These are phyloP conservation scores for Chaetomium tenue DNA, from an alignment of 495 filamentous ascomycete species.

Conservation along the genomic window DNA sequence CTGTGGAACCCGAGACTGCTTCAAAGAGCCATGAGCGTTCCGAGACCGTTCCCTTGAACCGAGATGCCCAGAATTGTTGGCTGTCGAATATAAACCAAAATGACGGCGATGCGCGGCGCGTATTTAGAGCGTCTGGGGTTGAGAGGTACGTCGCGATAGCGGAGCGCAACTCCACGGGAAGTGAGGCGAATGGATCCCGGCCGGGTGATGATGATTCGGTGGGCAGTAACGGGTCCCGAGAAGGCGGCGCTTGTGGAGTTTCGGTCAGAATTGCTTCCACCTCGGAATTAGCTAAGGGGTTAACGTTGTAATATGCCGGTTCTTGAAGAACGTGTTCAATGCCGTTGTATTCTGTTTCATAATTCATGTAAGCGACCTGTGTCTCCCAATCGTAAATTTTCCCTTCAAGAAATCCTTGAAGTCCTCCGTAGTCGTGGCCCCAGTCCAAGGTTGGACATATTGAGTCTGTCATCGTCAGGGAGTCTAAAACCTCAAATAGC, in stretches of 20 bases:
- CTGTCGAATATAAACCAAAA: slow-evolving; percentile 1
- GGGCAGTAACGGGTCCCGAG: neutral
- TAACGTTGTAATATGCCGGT: neutral
- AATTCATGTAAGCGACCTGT: too few species aligned
- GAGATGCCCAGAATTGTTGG: slow-evolving; percentile 12
- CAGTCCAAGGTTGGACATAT: neutral
- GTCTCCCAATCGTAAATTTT: neutral
- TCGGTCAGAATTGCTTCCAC: slow-evolving; percentile 2
- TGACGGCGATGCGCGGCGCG: neutral
- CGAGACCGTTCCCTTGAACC: neutral
- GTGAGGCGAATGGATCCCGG: neutral
- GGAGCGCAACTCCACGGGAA: slow-evolving; percentile 1
- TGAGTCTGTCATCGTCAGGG: too few species aligned
- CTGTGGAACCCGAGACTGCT: neutral
- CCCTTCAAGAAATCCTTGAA: neutral
- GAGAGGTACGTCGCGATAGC: neutral
- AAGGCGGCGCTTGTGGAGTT: neutral
- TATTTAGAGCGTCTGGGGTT: neutral
- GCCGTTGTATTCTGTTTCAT: too few species aligned
- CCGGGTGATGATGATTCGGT: neutral
- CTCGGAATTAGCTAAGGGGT: neutral
- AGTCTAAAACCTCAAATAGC: neutral
- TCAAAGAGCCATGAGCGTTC: slow-evolving; percentile 1
- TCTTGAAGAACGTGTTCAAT: too few species aligned
- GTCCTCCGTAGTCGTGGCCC: slow-evolving; percentile 1